Percentiles rank a stretch among this genome's conserved stretches.
Conservation (phyloP, 1,139 yeast species). For the Hyphopichia khmerensis region DNA sequence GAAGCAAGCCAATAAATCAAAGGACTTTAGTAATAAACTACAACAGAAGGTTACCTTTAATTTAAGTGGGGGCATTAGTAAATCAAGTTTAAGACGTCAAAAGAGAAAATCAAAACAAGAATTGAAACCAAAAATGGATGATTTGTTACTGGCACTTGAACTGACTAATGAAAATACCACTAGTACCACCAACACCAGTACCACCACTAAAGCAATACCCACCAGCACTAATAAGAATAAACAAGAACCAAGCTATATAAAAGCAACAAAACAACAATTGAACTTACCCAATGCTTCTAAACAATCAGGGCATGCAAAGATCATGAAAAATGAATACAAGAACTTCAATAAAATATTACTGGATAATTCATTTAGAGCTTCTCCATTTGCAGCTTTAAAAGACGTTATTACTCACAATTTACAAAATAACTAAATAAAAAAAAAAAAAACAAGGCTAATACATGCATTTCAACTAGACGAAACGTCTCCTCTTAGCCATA, state of each 20-base stretch:
- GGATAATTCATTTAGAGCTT: conserved; percentile 48
- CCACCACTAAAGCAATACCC: conserved; percentile 11
- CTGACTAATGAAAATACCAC: too few species aligned
- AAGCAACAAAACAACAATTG: conserved; percentile 25
- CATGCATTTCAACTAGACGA: too few species aligned
- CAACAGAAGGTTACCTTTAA: conserved; percentile 29
- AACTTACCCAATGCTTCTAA: conserved; percentile 63
- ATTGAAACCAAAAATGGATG: conserved; percentile 65
- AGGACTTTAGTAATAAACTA: conserved; percentile 27
- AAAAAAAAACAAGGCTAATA: too few species aligned
- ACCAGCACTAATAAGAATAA: conserved; percentile 2
- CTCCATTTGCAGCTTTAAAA: conserved; percentile 61
- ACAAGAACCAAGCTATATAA: conserved; percentile 14
- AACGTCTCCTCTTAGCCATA: too few species aligned
- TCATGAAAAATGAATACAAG: conserved; percentile 53
- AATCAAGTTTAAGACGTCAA: conserved; percentile 63
- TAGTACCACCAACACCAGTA: too few species aligned
- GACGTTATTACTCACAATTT: conserved; percentile 29
- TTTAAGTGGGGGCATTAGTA: conserved; percentile 49
- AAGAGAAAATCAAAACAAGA: conserved; percentile 64
- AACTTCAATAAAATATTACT: conserved; percentile 56
- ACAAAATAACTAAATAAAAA: conserved; percentile 4
- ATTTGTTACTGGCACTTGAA: conserved; percentile 53
- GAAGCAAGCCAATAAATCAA: conserved; percentile 41
- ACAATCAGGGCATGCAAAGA: conserved; percentile 53